A percentile compares a stretch with the other conserved stretches of the same genome.
Evolutionary conservation across 176 grass and related monocot genomes (phyloP).

Genomic region (Coix lacrymajobi): DNA sequence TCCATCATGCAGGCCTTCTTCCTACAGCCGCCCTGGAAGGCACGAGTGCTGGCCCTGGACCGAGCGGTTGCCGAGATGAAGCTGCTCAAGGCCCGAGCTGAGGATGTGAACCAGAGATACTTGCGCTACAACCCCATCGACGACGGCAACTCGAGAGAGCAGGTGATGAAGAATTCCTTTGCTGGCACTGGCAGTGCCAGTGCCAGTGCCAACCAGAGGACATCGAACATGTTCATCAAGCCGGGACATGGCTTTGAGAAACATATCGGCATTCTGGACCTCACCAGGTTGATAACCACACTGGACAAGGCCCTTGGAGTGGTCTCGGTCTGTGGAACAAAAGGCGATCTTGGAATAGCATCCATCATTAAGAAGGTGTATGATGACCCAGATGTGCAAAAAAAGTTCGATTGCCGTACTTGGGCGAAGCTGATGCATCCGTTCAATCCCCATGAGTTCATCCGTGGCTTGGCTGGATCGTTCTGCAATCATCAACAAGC

Average conservation of each 20-base stretch:
- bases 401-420: not conserved
- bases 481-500: too few relatives aligned
- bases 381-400: not conserved
- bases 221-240: not conserved
- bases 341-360: not conserved
- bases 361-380: not conserved
- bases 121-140: not conserved
- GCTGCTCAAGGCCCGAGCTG: not conserved
- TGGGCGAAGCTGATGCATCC: constrained; percentile 11
- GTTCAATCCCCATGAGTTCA: not conserved
- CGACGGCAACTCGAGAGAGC: too few relatives aligned
- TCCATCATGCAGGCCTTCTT: not conserved
- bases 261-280: not conserved
- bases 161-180: not conserved
- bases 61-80: not conserved
- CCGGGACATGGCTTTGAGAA: not conserved
- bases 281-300: not conserved
- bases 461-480: not conserved
- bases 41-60: not conserved
- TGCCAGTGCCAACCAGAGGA: not conserved
- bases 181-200: too few relatives aligned
- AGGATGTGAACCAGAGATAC: constrained; percentile 7
- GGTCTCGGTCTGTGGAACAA: not conserved
- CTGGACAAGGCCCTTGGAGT: not conserved
- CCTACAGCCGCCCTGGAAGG: too few relatives aligned